Base-by-base conservation (phyloP, 805 yeast genomes). In the Cyberlindnera euphorbiiphila region DNA sequence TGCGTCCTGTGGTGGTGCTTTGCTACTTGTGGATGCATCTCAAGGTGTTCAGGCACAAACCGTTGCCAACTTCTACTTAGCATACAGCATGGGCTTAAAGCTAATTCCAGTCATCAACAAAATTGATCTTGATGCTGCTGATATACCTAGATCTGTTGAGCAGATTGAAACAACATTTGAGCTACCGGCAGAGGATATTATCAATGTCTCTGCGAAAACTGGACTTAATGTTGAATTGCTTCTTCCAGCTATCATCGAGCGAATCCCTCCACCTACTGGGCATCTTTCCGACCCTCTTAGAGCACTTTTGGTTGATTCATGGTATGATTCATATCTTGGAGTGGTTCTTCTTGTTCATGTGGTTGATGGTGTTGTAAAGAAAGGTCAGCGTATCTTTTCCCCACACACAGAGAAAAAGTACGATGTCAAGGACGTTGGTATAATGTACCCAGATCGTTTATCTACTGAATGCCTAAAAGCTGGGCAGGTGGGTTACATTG, bases 31-130 rank as follows among this genome's bases (percentile, higher is more conserved):
- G 2, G 98, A 93, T 66, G 98, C 98, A 2, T 73, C 91, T 2
- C 97, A 93, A 55, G 98, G 98, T 35, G 88, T 91, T 4, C 97
- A 88, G 59, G 98, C 98, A 0, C 98, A 91, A 59, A 93, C 98
- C 0, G 97, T 91, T n/a, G 97, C 98, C 17, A 91, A 93, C 59
- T 91, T 85, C 62, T 86, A 82, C 54, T 68, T 91, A 39, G 98
- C 98, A 0, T 83, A 84, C 55, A 81, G 91, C 39, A 73, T 87
- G 78, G 85, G 81, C 9, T 71, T 93, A 45, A 78, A 79, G 48
- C 65, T 91, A 46, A 71, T 91, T 1, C 98, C 98, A 0, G 86
- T 91, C 13, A 85, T 91, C 34, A 91, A 91, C 64, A 91, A 91
- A 55, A 83, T 91, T 32, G 98, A 91, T 62, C 64, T 91, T 37